Conservation (phyloP, 768 basidiomycete genomes). For the Peribolospora kevripleyi region DNA sequence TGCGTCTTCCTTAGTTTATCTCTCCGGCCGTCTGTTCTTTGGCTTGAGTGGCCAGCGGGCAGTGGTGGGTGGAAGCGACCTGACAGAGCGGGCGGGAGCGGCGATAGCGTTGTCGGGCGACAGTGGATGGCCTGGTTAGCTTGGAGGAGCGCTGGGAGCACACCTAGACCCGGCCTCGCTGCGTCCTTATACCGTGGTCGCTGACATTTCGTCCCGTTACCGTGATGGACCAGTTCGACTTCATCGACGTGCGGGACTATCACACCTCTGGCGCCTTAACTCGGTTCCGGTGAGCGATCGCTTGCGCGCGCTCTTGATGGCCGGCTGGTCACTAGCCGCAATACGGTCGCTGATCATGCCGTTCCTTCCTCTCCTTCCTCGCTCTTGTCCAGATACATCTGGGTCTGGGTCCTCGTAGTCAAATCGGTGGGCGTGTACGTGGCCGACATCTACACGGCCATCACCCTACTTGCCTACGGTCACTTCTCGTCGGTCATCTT, state of each 20-base stretch:
- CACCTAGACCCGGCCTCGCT: no score
- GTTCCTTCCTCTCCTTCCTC: neutral
- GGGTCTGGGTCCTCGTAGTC: conserved; percentile 76
- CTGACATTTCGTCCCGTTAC: neutral
- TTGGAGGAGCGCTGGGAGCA: no score
- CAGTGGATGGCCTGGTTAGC: neutral
- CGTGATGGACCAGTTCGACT: conserved; percentile 50
- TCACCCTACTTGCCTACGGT: conserved; percentile 79
- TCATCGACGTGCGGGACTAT: conserved; percentile 80
- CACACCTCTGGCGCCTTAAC: conserved; percentile 63
- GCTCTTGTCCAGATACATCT: conserved; percentile 42
- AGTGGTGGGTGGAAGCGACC: neutral
- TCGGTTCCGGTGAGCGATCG: conserved; percentile 46
- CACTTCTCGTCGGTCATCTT: conserved; percentile 85
- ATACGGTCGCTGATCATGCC: neutral
- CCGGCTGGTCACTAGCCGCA: neutral
- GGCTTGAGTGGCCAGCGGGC: neutral
- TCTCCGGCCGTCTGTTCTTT: neutral
- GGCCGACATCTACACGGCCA: conserved; percentile 89
- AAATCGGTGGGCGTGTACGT: conserved; percentile 92
- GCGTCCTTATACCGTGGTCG: no score
- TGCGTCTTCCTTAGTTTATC: conserved; percentile 17
- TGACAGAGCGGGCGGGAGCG: neutral
- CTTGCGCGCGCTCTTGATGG: neutral
- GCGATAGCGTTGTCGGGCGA: neutral